Percentiles rank a stretch among this genome's conserved stretches.
Evolutionary conservation across 176 grass and related monocot species (phyloP).

Genomic region (Musa beccarii): DNA sequence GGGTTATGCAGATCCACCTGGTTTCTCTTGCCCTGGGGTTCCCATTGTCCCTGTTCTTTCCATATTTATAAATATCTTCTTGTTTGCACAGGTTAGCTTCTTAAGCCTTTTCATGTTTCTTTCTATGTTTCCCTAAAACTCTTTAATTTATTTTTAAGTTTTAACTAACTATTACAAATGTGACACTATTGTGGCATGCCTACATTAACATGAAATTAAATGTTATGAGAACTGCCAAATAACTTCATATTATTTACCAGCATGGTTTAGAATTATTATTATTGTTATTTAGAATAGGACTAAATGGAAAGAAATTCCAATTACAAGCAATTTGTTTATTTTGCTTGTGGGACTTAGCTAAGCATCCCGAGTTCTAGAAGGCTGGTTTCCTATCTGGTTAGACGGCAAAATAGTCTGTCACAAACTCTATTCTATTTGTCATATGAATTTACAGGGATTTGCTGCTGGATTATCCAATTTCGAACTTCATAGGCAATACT

Average conservation of each 20-base stretch:
- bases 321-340: neutral
- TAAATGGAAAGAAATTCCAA: neutral
- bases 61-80: constrained; percentile 89
- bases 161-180: too few relatives aligned
- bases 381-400: neutral
- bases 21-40: constrained; percentile 85
- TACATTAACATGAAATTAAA: neutral
- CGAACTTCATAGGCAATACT: neutral
- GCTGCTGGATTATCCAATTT: neutral
- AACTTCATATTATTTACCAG: neutral
- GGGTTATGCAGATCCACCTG: constrained; percentile 66
- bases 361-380: neutral
- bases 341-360: too few relatives aligned
- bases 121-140: neutral
- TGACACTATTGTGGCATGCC: neutral
- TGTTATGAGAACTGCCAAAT: neutral
- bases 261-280: neutral
- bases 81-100: constrained; percentile 68
- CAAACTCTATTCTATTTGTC: neutral
- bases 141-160: neutral
- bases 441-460: neutral
- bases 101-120: neutral
- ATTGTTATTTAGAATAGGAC: neutral
- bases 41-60: constrained; percentile 67
- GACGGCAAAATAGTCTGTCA: neutral